Percentiles rank a stretch among this genome's conserved stretches.
phyloP scores from a whole-genome alignment of 2,329 filamentous ascomycete genomes.

The Penicillium sclerotigenum region DNA sequence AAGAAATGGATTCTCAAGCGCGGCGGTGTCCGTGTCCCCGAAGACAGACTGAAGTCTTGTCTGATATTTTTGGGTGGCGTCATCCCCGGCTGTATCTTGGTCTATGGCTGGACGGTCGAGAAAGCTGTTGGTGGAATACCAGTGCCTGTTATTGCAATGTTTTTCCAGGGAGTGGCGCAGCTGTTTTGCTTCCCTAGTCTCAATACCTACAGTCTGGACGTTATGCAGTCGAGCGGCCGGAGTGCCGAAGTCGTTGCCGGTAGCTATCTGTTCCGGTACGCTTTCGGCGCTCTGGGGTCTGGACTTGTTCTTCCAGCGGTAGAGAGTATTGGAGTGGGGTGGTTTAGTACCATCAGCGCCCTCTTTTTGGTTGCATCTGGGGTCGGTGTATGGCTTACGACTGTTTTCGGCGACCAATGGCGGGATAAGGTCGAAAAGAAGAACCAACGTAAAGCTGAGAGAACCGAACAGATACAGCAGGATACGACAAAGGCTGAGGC shows the following conservation, averaged over 20 bases:
- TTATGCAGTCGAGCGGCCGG: constrained; percentile 62
- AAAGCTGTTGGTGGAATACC: constrained; percentile 54
- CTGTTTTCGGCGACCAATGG: constrained; percentile 52
- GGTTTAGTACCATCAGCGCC: constrained; percentile 71
- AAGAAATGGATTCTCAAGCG: constrained; percentile 61
- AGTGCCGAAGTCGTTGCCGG: constrained; percentile 73
- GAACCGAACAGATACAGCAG: background rate
- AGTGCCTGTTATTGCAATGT: constrained; percentile 67
- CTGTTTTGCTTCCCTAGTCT: constrained; percentile 72
- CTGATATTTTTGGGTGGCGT: constrained; percentile 56
- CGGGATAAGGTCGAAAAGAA: constrained; percentile 53
- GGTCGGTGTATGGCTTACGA: constrained; percentile 47
- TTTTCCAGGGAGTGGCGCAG: constrained; percentile 70
- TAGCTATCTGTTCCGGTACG: constrained; percentile 74
- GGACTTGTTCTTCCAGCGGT: constrained; percentile 71
- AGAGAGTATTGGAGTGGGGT: constrained; percentile 72
- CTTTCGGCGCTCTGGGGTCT: constrained; percentile 68
- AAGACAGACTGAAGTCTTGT: constrained; percentile 64
- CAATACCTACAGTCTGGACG: constrained; percentile 79
- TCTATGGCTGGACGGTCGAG: constrained; percentile 66
- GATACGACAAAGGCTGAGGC: constrained; percentile 5
- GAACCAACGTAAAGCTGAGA: constrained; percentile 38
- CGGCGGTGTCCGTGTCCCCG: constrained; percentile 58
- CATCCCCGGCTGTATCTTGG: constrained; percentile 61
- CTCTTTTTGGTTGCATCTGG: constrained; percentile 53